Percentiles rank a stretch among this genome's conserved stretches.
Conservation (phyloP, 2,329 filamentous ascomycete species). For the Diaporthe sp. region DNA sequence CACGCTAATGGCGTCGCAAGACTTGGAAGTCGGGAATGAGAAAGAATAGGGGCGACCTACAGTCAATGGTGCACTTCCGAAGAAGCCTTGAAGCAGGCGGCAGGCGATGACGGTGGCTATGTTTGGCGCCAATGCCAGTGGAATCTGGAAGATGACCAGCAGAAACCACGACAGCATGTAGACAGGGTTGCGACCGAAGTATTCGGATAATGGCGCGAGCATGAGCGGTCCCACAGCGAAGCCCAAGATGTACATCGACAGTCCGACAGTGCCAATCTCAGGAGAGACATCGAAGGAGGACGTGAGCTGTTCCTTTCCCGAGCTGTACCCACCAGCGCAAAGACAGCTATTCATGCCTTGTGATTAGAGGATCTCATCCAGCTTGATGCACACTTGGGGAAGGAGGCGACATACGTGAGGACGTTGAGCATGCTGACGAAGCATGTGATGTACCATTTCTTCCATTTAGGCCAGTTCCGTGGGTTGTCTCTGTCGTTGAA, state of each 20-base stretch:
- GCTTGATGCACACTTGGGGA: not conserved
- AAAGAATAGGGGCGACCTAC: not conserved
- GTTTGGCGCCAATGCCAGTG: conserved; percentile 28
- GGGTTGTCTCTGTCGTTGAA: conserved; percentile 28
- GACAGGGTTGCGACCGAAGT: conserved; percentile 30
- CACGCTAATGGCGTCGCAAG: too few species aligned
- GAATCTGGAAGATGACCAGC: conserved; percentile 33
- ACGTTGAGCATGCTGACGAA: conserved; percentile 34
- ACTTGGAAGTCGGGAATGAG: not conserved
- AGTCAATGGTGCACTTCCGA: conserved; percentile 34
- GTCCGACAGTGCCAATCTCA: conserved; percentile 23
- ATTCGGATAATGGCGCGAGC: conserved; percentile 31
- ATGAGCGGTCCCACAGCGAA: conserved; percentile 31
- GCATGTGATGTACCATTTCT: conserved; percentile 34
- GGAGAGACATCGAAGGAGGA: conserved; percentile 8
- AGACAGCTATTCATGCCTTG: conserved; percentile 3
- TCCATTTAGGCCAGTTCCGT: conserved; percentile 25
- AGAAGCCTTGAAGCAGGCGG: conserved; percentile 31
- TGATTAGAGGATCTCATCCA: not conserved
- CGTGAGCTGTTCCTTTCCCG: conserved; percentile 20
- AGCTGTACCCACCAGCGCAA: conserved; percentile 32
- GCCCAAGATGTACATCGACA: conserved; percentile 34
- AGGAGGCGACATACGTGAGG: conserved; percentile 6
- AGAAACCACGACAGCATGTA: conserved; percentile 32
- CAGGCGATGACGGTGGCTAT: conserved; percentile 27